A percentile compares a stretch with the other conserved stretches of the same genome.
phyloP scores from a whole-genome alignment of 192 early-diverging fungal genomes.

The Coemansia sp. region DNA sequence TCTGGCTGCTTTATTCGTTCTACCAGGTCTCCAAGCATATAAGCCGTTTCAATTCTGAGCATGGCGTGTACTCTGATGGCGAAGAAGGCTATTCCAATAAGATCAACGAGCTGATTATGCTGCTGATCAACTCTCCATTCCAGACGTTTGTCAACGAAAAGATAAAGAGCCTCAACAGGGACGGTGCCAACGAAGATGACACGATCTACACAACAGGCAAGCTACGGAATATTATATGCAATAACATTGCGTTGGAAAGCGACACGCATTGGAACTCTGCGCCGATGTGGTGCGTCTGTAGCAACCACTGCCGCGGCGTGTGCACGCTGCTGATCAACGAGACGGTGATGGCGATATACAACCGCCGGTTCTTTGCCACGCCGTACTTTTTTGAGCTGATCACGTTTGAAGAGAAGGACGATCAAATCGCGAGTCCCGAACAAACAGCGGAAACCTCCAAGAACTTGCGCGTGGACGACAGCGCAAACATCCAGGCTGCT shows the following conservation, averaged over 20 bases:
- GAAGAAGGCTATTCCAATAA: neutral
- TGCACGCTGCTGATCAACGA: slow-evolving; percentile 34
- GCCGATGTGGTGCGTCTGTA: slow-evolving; percentile 35
- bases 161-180: neutral
- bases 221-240: neutral
- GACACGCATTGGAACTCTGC: slow-evolving; percentile 13
- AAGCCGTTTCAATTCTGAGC: neutral
- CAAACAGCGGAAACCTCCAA: neutral
- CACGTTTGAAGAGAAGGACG: neutral
- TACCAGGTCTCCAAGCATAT: neutral
- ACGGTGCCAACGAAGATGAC: too few species aligned
- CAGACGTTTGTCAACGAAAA: neutral
- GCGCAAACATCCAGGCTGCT: too few species aligned
- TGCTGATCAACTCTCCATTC: slow-evolving; percentile 1
- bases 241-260: neutral
- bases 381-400: slow-evolving; percentile 20
- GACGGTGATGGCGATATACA: slow-evolving; percentile 11
- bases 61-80: neutral
- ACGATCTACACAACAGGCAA: too few species aligned
- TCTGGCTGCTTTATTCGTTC: neutral
- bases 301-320: slow-evolving; percentile 24
- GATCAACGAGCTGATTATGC: neutral
- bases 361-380: neutral
- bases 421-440: too few species aligned
- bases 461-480: too few species aligned